These are phyloP conservation scores for Botrytis medusae DNA, from an alignment of 2,329 filamentous ascomycete species.

Conservation along the genomic window DNA sequence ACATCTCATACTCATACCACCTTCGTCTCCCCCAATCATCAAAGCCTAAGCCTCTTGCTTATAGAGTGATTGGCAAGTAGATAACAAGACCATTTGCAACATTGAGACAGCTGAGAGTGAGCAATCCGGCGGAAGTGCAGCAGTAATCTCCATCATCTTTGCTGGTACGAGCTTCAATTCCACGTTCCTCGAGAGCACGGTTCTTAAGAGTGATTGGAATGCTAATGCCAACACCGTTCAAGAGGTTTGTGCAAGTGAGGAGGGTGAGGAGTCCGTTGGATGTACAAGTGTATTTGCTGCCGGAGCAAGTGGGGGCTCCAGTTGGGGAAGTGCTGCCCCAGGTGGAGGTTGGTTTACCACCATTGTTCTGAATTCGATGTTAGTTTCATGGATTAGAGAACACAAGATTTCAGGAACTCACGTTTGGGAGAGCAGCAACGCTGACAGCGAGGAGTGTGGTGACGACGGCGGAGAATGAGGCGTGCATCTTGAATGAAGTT, in stretches of 20 bases:
- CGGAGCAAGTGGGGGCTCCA: background rate
- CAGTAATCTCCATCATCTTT: conserved; percentile 2
- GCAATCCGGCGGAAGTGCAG: background rate
- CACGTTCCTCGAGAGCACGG: background rate
- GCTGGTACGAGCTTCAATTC: background rate
- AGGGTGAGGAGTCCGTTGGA: background rate
- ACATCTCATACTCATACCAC: background rate
- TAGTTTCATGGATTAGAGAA: background rate
- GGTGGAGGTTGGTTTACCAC: background rate
- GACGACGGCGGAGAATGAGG: conserved; percentile 1
- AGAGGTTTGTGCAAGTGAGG: background rate
- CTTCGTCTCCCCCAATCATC: background rate
- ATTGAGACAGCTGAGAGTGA: background rate
- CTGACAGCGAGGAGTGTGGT: background rate
- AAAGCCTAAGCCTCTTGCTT: accelerated
- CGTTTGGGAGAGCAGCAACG: background rate
- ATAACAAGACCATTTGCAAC: background rate
- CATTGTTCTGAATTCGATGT: background rate
- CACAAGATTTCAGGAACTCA: background rate
- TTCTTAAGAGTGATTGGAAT: background rate
- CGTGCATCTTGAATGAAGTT: conserved; percentile 8
- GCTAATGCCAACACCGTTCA: background rate
- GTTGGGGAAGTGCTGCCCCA: background rate
- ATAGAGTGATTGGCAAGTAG: background rate
- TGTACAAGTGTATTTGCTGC: background rate